Conservation (phyloP, 306 rosid genomes). For the Styphnolobium japonicum region DNA sequence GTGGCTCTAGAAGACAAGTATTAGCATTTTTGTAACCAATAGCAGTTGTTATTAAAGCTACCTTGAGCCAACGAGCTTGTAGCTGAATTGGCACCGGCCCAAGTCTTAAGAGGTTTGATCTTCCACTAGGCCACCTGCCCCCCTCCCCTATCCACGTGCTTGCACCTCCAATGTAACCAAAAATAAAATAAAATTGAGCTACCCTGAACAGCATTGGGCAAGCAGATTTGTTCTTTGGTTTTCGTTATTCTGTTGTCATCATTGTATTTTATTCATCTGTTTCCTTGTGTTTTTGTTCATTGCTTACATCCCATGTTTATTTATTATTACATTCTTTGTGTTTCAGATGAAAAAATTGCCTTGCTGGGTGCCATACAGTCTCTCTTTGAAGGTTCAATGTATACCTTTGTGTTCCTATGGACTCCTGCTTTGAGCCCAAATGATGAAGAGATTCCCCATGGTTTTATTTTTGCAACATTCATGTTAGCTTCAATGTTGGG, state of each 20-base stretch:
- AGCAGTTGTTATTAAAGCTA: not conserved
- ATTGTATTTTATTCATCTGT: conserved; percentile 11
- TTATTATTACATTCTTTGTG: conserved; percentile 9
- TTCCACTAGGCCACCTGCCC: no score
- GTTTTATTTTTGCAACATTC: conserved; percentile 89
- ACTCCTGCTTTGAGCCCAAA: conserved; percentile 96
- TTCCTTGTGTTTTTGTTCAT: not conserved
- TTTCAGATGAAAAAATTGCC: conserved; percentile 83
- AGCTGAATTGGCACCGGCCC: no score
- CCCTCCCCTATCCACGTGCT: no score
- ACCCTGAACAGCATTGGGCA: not conserved
- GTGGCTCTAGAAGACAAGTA: not conserved
- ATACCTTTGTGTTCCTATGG: conserved; percentile 91
- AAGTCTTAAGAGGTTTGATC: no score
- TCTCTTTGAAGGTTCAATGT: conserved; percentile 95
- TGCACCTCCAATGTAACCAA: no score
- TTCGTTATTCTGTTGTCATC: not conserved
- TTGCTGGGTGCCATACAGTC: conserved; percentile 91
- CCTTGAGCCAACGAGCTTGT: no score
- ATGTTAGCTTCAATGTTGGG: conserved; percentile 97
- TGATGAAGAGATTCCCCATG: conserved; percentile 91
- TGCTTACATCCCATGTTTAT: not conserved
- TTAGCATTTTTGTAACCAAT: not conserved
- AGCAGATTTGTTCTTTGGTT: not conserved
- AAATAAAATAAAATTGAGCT: no score